phyloP scores from a whole-genome alignment of 2,329 filamentous ascomycete species.

The Myriosclerotinia duriaeana region DNA sequence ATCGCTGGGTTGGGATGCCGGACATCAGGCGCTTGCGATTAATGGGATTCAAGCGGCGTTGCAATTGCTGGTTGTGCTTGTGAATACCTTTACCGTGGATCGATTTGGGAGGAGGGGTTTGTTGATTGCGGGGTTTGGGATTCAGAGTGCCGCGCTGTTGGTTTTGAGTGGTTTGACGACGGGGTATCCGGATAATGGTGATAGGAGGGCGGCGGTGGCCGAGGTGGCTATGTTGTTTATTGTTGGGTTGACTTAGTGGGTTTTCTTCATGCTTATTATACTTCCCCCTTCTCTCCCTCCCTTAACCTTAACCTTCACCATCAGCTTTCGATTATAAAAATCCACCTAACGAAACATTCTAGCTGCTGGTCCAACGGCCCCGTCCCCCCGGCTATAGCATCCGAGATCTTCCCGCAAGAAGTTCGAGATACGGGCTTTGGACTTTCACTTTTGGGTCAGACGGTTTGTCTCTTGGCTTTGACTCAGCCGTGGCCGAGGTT shows the following conservation, averaged over 20 bases:
- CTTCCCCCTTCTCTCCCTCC: slow-evolving; percentile 23
- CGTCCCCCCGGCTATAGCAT: slow-evolving; percentile 42
- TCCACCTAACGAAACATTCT: too few species aligned
- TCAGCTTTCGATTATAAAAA: too few species aligned
- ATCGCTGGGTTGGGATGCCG: slow-evolving; percentile 57
- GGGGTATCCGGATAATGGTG: slow-evolving; percentile 42
- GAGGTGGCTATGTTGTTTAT: slow-evolving; percentile 48
- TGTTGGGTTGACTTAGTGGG: slow-evolving; percentile 44
- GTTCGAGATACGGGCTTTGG: slow-evolving; percentile 45
- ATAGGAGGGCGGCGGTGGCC: slow-evolving; percentile 43
- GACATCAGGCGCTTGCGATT: slow-evolving; percentile 66
- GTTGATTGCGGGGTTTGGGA: slow-evolving; percentile 59
- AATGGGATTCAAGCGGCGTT: slow-evolving; percentile 71
- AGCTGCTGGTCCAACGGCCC: slow-evolving; percentile 42
- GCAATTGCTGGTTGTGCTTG: slow-evolving; percentile 59
- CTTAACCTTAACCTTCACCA: too few species aligned
- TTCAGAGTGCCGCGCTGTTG: slow-evolving; percentile 43
- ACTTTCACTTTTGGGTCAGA: slow-evolving; percentile 43
- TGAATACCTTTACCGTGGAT: slow-evolving; percentile 71
- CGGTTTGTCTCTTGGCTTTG: slow-evolving; percentile 43
- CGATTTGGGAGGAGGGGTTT: slow-evolving; percentile 68
- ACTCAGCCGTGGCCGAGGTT: slow-evolving; percentile 46
- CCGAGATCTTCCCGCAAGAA: slow-evolving; percentile 46
- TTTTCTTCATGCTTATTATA: too few species aligned
- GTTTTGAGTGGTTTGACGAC: slow-evolving; percentile 44